Evolutionary conservation across 345 rosid genomes (phyloP).

Genomic region (Balakata baccata): DNA sequence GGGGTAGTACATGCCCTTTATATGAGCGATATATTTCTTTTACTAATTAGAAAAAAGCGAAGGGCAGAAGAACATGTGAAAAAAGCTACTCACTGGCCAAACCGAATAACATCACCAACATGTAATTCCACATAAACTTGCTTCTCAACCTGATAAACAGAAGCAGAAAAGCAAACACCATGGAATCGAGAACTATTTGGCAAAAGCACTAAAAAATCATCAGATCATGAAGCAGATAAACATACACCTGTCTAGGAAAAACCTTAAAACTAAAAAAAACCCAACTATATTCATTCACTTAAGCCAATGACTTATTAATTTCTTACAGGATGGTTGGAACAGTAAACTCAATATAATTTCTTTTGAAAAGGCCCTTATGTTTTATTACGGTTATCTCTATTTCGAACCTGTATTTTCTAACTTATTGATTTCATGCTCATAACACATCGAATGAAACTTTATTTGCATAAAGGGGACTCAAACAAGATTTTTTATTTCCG

Average conservation of each 20-base stretch:
- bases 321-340: not conserved
- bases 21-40: not conserved
- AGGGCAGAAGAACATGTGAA: slow-evolving; percentile 5
- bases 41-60: slow-evolving; percentile 14
- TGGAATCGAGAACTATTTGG: not conserved
- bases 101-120: slow-evolving; percentile 90
- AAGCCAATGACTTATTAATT: not conserved
- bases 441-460: not conserved
- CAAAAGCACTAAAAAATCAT: not conserved
- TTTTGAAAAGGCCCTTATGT: not conserved
- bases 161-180: not conserved
- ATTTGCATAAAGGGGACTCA: not conserved
- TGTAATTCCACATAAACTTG: slow-evolving; percentile 60
- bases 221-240: not conserved
- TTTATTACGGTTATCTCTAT: not conserved
- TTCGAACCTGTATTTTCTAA: not conserved
- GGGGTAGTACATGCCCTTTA: not conserved
- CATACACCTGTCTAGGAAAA: not conserved
- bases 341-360: not conserved
- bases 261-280: not conserved
- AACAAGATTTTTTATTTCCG: not conserved
- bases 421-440: not conserved
- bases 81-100: slow-evolving; percentile 70
- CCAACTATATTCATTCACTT: not conserved
- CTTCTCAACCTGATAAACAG: slow-evolving; percentile 51